Conservation (phyloP, 441 rosid genomes). For the Hura crepitans region DNA sequence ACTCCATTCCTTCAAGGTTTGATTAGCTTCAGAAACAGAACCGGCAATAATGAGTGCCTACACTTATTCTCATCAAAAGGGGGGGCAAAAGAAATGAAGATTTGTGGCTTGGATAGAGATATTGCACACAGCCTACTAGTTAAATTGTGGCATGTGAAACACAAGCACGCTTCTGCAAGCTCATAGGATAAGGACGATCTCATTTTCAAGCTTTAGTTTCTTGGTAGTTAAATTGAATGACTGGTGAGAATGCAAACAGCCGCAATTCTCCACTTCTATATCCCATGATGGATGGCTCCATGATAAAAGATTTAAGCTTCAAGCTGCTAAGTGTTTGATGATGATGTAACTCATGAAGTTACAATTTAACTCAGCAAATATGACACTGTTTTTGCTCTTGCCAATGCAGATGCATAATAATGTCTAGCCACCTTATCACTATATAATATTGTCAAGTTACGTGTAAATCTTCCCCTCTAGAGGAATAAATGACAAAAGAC, state of each 20-base stretch:
- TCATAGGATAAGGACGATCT: background rate
- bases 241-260: conserved; percentile 6
- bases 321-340: background rate
- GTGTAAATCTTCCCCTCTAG: background rate
- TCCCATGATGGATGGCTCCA: background rate
- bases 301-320: background rate
- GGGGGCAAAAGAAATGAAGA: background rate
- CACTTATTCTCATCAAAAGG: background rate
- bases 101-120: background rate
- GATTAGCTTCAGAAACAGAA: no score
- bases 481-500: conserved; percentile 10
- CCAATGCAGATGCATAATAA: conserved; percentile 4
- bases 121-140: background rate
- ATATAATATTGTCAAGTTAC: background rate
- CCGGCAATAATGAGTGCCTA: no score
- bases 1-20: no score
- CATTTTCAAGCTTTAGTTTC: background rate
- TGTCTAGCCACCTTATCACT: background rate
- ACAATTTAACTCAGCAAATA: background rate
- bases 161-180: background rate
- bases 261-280: conserved; percentile 11
- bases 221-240: background rate
- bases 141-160: background rate
- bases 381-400: background rate
- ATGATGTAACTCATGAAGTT: background rate